Evolutionary conservation across 2,329 filamentous ascomycete species (phyloP).

Genomic region (Sordariomycetes sp.): DNA sequence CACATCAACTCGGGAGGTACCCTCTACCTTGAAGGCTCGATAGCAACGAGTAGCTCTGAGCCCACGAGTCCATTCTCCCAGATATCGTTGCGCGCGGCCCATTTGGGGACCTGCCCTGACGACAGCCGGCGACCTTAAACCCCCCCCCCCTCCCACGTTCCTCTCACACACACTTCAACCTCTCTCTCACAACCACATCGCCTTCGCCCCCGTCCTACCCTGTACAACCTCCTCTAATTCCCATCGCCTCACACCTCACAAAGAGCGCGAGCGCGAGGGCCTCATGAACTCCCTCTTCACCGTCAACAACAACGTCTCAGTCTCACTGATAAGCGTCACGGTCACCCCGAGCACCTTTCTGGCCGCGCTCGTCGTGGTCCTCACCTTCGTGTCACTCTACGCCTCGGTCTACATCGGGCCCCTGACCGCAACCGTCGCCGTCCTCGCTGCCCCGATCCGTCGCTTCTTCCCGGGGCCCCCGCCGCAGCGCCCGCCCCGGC

Average conservation of each 20-base stretch:
- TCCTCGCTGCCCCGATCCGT: not conserved
- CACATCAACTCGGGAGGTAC: not conserved
- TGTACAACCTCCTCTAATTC: not conserved
- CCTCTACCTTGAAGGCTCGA: not conserved
- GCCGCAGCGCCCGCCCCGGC: constrained; percentile 6
- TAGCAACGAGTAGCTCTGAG: not conserved
- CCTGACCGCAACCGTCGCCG: not conserved
- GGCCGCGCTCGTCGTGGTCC: constrained; percentile 31
- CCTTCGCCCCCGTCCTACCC: not conserved
- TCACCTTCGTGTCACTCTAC: constrained; percentile 33
- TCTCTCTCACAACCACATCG: not conserved
- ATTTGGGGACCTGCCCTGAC: not conserved
- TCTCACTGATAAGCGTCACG: constrained; percentile 44
- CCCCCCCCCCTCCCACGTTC: not conserved
- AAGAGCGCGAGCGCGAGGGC: constrained; percentile 6
- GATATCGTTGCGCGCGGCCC: not conserved
- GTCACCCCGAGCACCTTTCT: constrained; percentile 46
- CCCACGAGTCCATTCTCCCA: not conserved
- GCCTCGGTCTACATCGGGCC: constrained; percentile 3
- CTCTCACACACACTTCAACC: not conserved
- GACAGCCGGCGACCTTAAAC: not conserved
- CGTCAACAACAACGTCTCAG: constrained; percentile 47
- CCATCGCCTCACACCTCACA: constrained; percentile 4
- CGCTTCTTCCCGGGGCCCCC: constrained; percentile 1
- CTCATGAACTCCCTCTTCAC: constrained; percentile 46